Evolutionary conservation across 768 basidiomycete genomes (phyloP).

Genomic region (Kwoniella europaea): DNA sequence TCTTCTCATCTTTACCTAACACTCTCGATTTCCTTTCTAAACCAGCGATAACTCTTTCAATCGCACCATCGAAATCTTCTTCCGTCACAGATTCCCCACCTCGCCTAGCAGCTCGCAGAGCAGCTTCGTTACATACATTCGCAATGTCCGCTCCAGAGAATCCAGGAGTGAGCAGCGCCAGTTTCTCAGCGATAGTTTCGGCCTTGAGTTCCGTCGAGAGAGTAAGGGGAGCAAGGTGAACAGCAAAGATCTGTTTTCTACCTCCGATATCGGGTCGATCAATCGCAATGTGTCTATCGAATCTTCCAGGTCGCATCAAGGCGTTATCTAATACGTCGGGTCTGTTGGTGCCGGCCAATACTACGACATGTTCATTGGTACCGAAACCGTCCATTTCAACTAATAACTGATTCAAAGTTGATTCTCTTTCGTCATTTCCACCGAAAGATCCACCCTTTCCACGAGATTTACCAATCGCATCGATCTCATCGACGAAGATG

Average conservation of each 20-base stretch:
- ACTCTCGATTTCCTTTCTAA: slow-evolving; percentile 94
- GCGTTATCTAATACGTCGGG: slow-evolving; percentile 95
- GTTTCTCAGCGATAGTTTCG: slow-evolving; percentile 77
- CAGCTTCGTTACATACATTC: slow-evolving; percentile 98
- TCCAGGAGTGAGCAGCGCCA: slow-evolving; percentile 93
- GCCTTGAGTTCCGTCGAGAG: slow-evolving; percentile 61
- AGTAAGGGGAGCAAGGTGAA: slow-evolving; percentile 84
- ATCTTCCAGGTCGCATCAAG: slow-evolving; percentile 94
- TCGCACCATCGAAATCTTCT: slow-evolving; percentile 91
- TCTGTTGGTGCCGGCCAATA: slow-evolving; percentile 94
- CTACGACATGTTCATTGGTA: slow-evolving; percentile 94
- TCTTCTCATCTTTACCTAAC: slow-evolving; percentile 94
- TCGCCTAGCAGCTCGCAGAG: slow-evolving; percentile 88
- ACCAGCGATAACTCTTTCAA: slow-evolving; percentile 96
- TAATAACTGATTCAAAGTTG: slow-evolving; percentile 93
- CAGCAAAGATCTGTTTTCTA: slow-evolving; percentile 88
- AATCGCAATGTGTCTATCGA: slow-evolving; percentile 94
- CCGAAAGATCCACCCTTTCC: slow-evolving; percentile 78
- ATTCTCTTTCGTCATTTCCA: slow-evolving; percentile 96
- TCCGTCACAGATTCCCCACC: slow-evolving; percentile 77
- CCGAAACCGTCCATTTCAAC: slow-evolving; percentile 99
- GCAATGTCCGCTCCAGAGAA: slow-evolving; percentile 99
- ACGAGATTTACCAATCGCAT: slow-evolving; percentile 95
- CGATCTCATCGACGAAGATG: slow-evolving; percentile 99
- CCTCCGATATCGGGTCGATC: slow-evolving; percentile 94